Percentiles rank a stretch among this genome's conserved stretches.
Conservation (phyloP, 208 protist species). For the Strigomonas galati region DNA sequence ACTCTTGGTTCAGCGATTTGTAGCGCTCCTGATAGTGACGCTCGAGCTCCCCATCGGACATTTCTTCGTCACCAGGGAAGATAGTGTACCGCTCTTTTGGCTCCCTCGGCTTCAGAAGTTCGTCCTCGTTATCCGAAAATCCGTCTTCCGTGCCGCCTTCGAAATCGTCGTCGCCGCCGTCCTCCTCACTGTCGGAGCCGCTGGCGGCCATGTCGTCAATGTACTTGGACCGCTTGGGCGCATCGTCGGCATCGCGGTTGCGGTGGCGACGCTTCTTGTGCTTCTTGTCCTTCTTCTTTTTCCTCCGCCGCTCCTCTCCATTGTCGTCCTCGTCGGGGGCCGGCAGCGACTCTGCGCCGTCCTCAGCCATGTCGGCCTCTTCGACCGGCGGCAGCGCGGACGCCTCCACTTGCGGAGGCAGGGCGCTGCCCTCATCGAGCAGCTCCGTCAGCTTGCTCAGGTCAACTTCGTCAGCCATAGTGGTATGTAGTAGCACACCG, state of each 20-base stretch:
- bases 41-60: background rate
- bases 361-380: slow-evolving; percentile 5
- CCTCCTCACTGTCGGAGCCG: slow-evolving; percentile 23
- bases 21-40: slow-evolving; percentile 4
- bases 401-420: slow-evolving; percentile 5
- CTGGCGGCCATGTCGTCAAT: slow-evolving; percentile 21
- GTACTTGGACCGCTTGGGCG: background rate
- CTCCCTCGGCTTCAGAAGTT: background rate
- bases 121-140: background rate
- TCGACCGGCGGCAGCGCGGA: too few relatives aligned
- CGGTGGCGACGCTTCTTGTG: slow-evolving; percentile 24
- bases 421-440: slow-evolving; percentile 17
- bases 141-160: slow-evolving; percentile 23
- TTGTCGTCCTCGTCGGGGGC: slow-evolving; percentile 9
- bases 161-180: slow-evolving; percentile 3
- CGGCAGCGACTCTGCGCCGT: background rate
- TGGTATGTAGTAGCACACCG: background rate
- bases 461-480: slow-evolving; percentile 60
- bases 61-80: background rate
- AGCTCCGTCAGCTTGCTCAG: slow-evolving; percentile 70
- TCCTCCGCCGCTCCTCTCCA: slow-evolving; percentile 19
- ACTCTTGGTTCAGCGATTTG: background rate
- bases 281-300: slow-evolving; percentile 20
- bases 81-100: background rate
- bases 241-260: slow-evolving; percentile 24